A percentile compares a stretch with the other conserved stretches of the same genome.
Evolutionary conservation across 208 protist genomes (phyloP).

Genomic region (Leishmania braziliensis): DNA sequence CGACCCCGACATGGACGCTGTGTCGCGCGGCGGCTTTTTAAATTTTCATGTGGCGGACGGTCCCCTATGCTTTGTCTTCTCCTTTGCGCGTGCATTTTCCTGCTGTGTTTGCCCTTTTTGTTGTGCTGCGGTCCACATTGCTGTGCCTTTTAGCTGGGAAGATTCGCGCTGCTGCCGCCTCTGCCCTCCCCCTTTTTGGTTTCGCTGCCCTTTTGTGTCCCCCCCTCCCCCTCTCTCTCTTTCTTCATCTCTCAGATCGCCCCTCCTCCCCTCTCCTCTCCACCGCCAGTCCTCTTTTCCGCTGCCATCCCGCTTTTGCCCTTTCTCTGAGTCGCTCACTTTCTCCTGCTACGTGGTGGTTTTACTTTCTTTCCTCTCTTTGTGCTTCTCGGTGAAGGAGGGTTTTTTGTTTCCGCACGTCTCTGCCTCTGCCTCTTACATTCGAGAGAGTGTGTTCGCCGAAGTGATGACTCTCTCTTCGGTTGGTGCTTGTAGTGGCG

Average conservation of each 20-base stretch:
- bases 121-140: slow-evolving; percentile 5
- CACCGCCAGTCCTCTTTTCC: not conserved
- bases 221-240: not conserved
- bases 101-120: slow-evolving; percentile 11
- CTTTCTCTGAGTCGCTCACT: not conserved
- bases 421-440: not conserved
- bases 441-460: not conserved
- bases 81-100: slow-evolving; percentile 5
- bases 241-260: not conserved
- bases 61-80: slow-evolving; percentile 6
- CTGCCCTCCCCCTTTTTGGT: not conserved
- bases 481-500: not conserved
- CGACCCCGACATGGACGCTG: not conserved
- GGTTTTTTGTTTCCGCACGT: not conserved
- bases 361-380: not conserved
- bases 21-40: not conserved
- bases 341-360: not conserved
- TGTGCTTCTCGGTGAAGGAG: not conserved
- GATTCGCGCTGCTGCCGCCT: not conserved
- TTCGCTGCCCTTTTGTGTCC: not conserved
- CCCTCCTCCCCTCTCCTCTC: not conserved
- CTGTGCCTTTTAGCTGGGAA: slow-evolving; percentile 1
- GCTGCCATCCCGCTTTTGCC: too few species aligned
- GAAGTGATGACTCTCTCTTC: not conserved
- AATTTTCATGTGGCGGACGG: too few species aligned